These are phyloP conservation scores for Pelargonium cotyledonis DNA, from an alignment of 441 rosid species.

Conservation along the genomic window DNA sequence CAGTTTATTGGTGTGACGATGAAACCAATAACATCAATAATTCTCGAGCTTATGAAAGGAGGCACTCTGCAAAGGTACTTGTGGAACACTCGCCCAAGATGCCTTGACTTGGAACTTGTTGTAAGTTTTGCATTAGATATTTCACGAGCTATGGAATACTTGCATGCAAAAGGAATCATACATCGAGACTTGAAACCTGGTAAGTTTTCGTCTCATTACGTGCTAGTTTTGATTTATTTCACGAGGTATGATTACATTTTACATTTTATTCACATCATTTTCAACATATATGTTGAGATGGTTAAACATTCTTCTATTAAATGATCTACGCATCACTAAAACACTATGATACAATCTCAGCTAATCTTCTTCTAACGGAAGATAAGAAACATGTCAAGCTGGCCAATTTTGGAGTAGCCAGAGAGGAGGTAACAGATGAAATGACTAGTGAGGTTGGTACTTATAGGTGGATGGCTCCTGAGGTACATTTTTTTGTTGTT, in stretches of 20 bases:
- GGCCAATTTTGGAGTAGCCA: slow-evolving; percentile 58
- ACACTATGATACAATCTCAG: slow-evolving; percentile 25
- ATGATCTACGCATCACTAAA: slow-evolving; percentile 9
- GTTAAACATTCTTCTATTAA: neutral
- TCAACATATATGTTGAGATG: neutral
- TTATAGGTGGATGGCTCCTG: slow-evolving; percentile 80
- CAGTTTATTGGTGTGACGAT: slow-evolving; percentile 58
- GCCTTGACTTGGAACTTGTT: slow-evolving; percentile 32
- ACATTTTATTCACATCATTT: neutral
- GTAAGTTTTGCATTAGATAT: slow-evolving; percentile 50
- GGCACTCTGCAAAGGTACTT: slow-evolving; percentile 43
- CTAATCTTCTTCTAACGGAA: slow-evolving; percentile 47
- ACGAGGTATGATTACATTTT: neutral
- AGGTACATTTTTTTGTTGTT: slow-evolving; percentile 31
- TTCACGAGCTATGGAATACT: slow-evolving; percentile 55
- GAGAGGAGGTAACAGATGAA: slow-evolving; percentile 33
- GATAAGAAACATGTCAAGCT: slow-evolving; percentile 40
- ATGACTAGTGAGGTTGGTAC: slow-evolving; percentile 72
- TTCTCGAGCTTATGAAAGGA: slow-evolving; percentile 54
- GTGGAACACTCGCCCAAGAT: slow-evolving; percentile 37
- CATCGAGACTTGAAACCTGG: slow-evolving; percentile 76
- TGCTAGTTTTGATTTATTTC: slow-evolving; percentile 1
- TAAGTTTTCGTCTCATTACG: slow-evolving; percentile 19
- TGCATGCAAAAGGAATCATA: slow-evolving; percentile 62
- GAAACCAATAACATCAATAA: slow-evolving; percentile 47